Percentiles rank a stretch among this genome's conserved stretches.
phyloP scores from a whole-genome alignment of 495 filamentous ascomycete genomes.

The Thermothielavioides terrestris region DNA sequence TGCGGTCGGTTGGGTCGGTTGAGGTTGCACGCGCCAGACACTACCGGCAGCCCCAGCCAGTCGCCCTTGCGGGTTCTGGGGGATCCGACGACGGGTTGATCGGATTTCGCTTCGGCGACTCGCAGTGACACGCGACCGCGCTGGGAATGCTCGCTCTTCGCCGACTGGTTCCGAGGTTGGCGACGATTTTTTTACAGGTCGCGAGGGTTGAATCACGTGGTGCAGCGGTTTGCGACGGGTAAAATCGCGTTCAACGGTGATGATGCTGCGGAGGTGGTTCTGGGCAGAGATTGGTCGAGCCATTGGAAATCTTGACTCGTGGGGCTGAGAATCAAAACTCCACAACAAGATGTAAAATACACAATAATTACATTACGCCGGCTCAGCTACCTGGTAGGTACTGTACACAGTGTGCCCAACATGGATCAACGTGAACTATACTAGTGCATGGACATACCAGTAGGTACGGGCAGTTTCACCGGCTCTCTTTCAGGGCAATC shows the following conservation, averaged over 20 bases:
- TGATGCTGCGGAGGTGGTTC: conserved; percentile 11
- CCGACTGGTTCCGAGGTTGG: background rate
- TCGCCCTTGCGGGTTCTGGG: conserved; percentile 10
- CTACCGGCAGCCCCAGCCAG: conserved; percentile 22
- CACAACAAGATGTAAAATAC: too few species aligned
- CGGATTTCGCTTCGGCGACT: background rate
- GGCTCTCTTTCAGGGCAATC: too few species aligned
- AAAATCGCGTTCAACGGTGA: background rate
- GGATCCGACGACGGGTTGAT: too few species aligned
- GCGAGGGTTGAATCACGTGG: conserved; percentile 34
- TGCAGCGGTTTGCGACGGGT: conserved; percentile 13
- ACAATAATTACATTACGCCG: too few species aligned
- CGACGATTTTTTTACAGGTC: conserved; percentile 27
- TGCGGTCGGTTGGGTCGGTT: too few species aligned
- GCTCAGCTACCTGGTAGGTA: too few species aligned
- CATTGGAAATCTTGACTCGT: too few species aligned
- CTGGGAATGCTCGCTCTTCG: background rate
- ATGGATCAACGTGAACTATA: too few species aligned
- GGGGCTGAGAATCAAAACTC: too few species aligned
- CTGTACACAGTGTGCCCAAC: too few species aligned
- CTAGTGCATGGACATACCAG: too few species aligned
- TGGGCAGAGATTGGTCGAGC: conserved; percentile 14
- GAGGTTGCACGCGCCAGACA: conserved; percentile 10
- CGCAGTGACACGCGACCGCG: background rate
- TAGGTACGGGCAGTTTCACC: too few species aligned